Evolutionary conservation across 768 basidiomycete genomes (phyloP).

Genomic region (Porphyrellus cyaneotinctus): DNA sequence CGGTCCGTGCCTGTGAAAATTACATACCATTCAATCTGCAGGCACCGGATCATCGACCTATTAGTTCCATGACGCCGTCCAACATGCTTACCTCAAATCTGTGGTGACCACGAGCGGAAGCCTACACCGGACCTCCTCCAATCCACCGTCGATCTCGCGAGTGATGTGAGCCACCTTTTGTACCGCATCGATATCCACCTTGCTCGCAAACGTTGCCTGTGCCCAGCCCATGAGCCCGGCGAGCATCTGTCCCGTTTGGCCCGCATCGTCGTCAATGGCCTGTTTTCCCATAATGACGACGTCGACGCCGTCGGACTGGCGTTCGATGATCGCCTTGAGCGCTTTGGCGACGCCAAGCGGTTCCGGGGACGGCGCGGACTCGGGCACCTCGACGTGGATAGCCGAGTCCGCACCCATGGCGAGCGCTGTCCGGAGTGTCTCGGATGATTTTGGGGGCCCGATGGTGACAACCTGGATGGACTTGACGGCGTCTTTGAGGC

Average conservation of each 20-base stretch:
- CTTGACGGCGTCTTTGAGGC: constrained; percentile 68
- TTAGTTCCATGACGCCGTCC: neutral
- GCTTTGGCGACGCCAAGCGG: constrained; percentile 90
- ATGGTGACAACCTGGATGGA: constrained; percentile 93
- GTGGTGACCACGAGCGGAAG: constrained; percentile 89
- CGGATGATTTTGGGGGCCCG: constrained; percentile 83
- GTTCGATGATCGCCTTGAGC: constrained; percentile 69
- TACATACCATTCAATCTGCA: constrained; percentile 66
- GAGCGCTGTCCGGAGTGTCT: constrained; percentile 91
- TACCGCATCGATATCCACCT: constrained; percentile 64
- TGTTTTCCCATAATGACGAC: constrained; percentile 97
- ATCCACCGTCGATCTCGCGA: constrained; percentile 92
- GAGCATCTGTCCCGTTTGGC: constrained; percentile 96
- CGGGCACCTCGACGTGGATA: constrained; percentile 85
- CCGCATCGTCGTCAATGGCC: constrained; percentile 95
- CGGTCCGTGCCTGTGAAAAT: neutral
- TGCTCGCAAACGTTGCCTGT: constrained; percentile 94
- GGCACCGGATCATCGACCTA: neutral
- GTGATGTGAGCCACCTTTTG: constrained; percentile 67
- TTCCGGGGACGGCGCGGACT: constrained; percentile 70
- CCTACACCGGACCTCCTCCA: constrained; percentile 73
- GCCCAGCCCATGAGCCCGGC: constrained; percentile 89
- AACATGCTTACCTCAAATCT: constrained; percentile 70
- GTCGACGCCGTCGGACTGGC: constrained; percentile 61
- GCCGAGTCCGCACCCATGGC: constrained; percentile 97